Evolutionary conservation across 2,329 filamentous ascomycete genomes (phyloP).

Genomic region (Curvularia spicifera): DNA sequence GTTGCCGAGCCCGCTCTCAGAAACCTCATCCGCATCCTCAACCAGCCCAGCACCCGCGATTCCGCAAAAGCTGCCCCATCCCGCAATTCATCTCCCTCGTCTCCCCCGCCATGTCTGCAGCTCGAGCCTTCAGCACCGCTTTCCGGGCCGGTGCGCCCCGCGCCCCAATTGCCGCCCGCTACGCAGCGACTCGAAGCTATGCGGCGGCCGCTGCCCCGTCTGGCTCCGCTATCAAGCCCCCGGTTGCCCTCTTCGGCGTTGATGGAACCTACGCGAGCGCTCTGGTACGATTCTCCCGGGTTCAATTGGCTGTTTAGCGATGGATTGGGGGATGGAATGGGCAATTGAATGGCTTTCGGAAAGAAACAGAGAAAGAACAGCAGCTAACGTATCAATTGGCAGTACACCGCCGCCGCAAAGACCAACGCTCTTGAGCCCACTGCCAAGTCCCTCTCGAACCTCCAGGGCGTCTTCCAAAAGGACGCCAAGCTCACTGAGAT

Average conservation of each 20-base stretch:
- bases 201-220: slow-evolving; percentile 66
- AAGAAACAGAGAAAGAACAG: slow-evolving; percentile 9
- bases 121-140: slow-evolving; percentile 62
- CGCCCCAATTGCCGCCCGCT: slow-evolving; percentile 64
- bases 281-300: slow-evolving; percentile 71
- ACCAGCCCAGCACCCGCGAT: slow-evolving; percentile 4
- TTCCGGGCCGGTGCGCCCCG: slow-evolving; percentile 63
- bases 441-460: slow-evolving; percentile 76
- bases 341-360: slow-evolving; percentile 24
- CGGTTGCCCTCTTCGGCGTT: slow-evolving; percentile 89
- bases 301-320: slow-evolving; percentile 29
- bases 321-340: slow-evolving; percentile 27
- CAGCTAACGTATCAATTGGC: slow-evolving; percentile 33
- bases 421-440: slow-evolving; percentile 82
- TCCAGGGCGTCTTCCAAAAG: slow-evolving; percentile 75
- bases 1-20: slow-evolving; percentile 31
- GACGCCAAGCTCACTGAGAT: slow-evolving; percentile 81
- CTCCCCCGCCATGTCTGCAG: slow-evolving; percentile 60
- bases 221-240: slow-evolving; percentile 75
- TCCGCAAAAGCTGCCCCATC: slow-evolving; percentile 21
- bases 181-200: slow-evolving; percentile 75
- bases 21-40: slow-evolving; percentile 32
- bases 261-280: slow-evolving; percentile 98
- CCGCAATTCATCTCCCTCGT: slow-evolving; percentile 46
- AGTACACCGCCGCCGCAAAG: slow-evolving; percentile 98